Evolutionary conservation across 441 rosid species (phyloP), one percentile per base, ranked within the genome.

Genomic region (Erodium moschatum): DNA sequence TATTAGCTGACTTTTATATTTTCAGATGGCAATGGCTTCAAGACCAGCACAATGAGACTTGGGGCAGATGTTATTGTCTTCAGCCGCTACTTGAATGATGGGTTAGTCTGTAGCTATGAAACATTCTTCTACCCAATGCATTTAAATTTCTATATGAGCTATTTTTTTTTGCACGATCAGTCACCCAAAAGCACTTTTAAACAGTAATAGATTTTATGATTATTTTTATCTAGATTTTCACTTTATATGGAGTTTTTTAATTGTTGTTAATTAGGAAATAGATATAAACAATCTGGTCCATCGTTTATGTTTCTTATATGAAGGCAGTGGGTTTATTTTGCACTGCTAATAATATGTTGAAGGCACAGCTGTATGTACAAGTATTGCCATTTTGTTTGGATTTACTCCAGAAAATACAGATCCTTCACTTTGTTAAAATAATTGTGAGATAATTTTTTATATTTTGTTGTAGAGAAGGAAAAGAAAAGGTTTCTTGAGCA

Each of bases 1-100:
- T 70, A 67, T 71, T 63, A 21, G 67, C 69, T 69, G 66, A 68
- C 52, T 74, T 78, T 33, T 83, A 75, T 64, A 68, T 68, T 80
- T 84, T 65, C 84, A 94, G 99, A 94, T 85, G 99, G 97, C 42
- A 94, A 94, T 81, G 97, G 98, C 74, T 94, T 91, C 84, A 94
- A 94, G 87, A 94, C 98, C 18, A 88, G 99, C 85, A 83, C 97
- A 68, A 91, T 91, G 97, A 86, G 99, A 79, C 97, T 94, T 70
- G 97, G 99, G 69, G 96, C 92, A 68, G 97, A 91, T 77, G 99
- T 86, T 65, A 81, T 94, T 44, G 97, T 94, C 73, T 91, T 94
- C 86, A 94, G 92, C 77, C 83, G 97, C 74, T 85, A 81, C 79
- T 8, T 66, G 70, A 73, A 76, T 56, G 73, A 91, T 63, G 82